phyloP scores from a whole-genome alignment of 1,284 basidiomycete genomes.

The Moniliella sp. region DNA sequence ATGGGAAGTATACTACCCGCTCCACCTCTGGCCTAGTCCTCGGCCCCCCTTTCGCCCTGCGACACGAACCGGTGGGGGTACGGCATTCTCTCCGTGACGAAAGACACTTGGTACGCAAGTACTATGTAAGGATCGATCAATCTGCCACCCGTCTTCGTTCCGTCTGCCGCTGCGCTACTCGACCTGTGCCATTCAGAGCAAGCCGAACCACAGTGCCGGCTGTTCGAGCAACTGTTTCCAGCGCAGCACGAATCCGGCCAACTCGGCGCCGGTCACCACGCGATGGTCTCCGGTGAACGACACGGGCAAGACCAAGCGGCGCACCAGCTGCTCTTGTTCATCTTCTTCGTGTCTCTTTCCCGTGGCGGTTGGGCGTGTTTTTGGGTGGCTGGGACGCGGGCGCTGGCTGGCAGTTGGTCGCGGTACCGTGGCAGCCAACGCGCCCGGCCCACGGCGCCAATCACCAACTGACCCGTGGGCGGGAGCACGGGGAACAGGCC shows the following conservation, averaged over 20 bases:
- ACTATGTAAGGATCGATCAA: too few relatives aligned
- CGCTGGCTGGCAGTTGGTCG: conserved; percentile 10
- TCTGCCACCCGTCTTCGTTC: too few relatives aligned
- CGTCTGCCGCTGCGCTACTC: too few relatives aligned
- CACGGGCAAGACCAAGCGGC: conserved; percentile 14
- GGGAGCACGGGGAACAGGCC: conserved; percentile 44
- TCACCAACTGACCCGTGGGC: conserved; percentile 68
- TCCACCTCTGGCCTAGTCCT: too few relatives aligned
- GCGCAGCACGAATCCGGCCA: conserved; percentile 67
- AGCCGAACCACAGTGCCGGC: conserved; percentile 51
- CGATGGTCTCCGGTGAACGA: conserved; percentile 52
- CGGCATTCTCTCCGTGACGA: too few relatives aligned
- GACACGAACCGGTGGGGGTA: too few relatives aligned
- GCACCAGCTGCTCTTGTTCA: conserved; percentile 4
- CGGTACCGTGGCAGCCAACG: conserved; percentile 11
- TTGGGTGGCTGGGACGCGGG: too few relatives aligned
- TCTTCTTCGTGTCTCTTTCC: conserved; percentile 2
- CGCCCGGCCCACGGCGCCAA: conserved; percentile 54
- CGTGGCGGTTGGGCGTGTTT: neutral
- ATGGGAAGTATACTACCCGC: too few relatives aligned
- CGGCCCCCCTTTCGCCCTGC: too few relatives aligned
- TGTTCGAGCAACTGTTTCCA: conserved; percentile 67
- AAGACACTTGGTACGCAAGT: too few relatives aligned
- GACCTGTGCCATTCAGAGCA: too few relatives aligned
- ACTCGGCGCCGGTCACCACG: conserved; percentile 72